phyloP scores from a whole-genome alignment of 2,329 filamentous ascomycete species.

The Ophiostoma ips region DNA sequence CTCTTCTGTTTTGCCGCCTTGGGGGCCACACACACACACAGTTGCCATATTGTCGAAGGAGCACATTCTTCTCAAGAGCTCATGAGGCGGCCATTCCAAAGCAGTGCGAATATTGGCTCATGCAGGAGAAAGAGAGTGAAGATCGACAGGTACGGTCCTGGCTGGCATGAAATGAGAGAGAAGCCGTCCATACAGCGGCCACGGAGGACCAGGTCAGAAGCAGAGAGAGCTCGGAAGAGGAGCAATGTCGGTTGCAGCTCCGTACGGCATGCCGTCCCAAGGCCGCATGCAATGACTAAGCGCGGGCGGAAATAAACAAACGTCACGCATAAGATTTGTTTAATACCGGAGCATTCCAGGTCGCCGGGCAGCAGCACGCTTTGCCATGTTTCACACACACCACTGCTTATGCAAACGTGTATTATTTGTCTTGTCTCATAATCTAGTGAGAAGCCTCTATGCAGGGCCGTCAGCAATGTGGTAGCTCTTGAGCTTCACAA shows the following conservation, averaged over 20 bases:
- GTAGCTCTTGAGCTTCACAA: slow-evolving; percentile 91
- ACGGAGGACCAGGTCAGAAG: background rate
- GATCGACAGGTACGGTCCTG: background rate
- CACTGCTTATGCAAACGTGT: no score
- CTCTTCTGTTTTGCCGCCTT: background rate
- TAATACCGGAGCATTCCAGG: background rate
- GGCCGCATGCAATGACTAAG: no score
- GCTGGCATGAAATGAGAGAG: background rate
- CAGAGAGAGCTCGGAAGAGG: background rate
- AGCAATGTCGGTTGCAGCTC: no score
- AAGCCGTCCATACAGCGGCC: no score
- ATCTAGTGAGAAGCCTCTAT: background rate
- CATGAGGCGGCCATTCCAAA: background rate
- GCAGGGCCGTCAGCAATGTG: slow-evolving; percentile 68
- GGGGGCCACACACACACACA: background rate
- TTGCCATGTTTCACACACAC: background rate
- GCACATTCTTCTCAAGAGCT: background rate
- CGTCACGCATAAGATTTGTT: no score
- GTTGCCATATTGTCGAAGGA: background rate
- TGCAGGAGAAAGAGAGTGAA: background rate
- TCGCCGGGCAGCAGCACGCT: background rate
- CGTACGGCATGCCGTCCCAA: no score
- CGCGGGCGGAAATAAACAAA: no score
- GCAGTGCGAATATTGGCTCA: no score
- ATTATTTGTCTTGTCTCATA: no score